Percentiles rank a stretch among this genome's conserved stretches.
Evolutionary conservation across 306 rosid species (phyloP).

Genomic region (Prunus davidiana): DNA sequence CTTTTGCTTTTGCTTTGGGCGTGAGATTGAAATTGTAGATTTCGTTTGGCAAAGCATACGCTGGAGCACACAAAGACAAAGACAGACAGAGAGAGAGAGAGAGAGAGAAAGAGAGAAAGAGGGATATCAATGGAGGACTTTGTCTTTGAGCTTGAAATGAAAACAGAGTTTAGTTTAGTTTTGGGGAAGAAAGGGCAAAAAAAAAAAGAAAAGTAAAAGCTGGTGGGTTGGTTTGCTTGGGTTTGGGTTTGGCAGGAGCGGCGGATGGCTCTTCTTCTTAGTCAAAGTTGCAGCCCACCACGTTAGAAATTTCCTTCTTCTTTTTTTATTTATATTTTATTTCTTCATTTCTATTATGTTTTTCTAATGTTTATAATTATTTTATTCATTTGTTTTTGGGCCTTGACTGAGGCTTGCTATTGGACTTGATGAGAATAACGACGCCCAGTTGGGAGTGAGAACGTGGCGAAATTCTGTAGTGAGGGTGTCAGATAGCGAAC

Average conservation of each 20-base stretch:
- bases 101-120: neutral
- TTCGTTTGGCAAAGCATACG: neutral
- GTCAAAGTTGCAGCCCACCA: constrained; percentile 24
- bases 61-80: neutral
- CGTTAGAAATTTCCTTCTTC: neutral
- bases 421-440: no score
- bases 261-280: neutral
- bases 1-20: neutral
- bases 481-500: no score
- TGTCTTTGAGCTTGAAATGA: neutral
- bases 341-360: neutral
- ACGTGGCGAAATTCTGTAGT: no score
- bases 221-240: neutral
- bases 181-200: neutral
- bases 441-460: no score
- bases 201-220: neutral
- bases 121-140: neutral
- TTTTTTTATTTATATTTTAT: neutral
- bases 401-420: no score
- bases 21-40: neutral
- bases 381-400: no score
- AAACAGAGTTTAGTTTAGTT: neutral
- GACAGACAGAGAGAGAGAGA: neutral
- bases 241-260: neutral
- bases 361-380: neutral